Base-by-base conservation (phyloP, 225 moss, liverwort and hornwort species). In the Thuidium tamariscinum region DNA sequence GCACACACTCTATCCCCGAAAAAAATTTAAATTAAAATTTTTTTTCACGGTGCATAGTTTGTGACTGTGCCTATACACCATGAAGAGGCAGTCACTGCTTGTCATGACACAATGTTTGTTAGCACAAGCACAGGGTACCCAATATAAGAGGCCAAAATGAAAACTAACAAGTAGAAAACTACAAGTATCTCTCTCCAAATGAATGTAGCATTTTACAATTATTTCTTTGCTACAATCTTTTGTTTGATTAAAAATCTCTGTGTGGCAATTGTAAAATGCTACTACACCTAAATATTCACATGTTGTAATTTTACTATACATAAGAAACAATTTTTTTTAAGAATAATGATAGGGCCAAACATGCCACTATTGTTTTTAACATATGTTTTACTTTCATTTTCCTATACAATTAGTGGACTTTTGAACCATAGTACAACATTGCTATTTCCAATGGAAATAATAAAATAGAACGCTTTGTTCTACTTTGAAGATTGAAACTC, bases 401-500 rank as follows among this genome's bases (percentile, higher is more conserved):
- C 2, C 0, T 18, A 46, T 0, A 11, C 19, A 30, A 18, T 0
- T 46, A 2, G 23, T 42, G 5, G 16, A 46, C 4, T 30, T 72
- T 30, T 4, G 1, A 46, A 30, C 6, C 11, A 30, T 16, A 15
- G 0, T n/a, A 1, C 6, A 30, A 4, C 0, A 72, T 18, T 18
- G 3, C 2, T 11, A 10, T 9, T 16, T 2, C 9, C 7, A 5
- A 17, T 11, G 1, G 1, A 17, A 0, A 71, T 29, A 6, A 29
- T 48, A 32, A 48, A 27, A 29, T 1, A 46, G 0, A 0, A n/a
- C n/a, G n/a, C n/a, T n/a, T n/a, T n/a, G 0, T 9, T 72, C 0
- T 72, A 0, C 4, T 46, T 0, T 72, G 0, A 0, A 30, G 0
- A 30, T 73, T 19, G 2, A 48, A 48, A 30, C 0, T 46, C 2